Percentiles rank a stretch among this genome's conserved stretches.
These are phyloP conservation scores for Omphalotus guepiniiformis DNA, from an alignment of 768 basidiomycete species.

Conservation along the genomic window DNA sequence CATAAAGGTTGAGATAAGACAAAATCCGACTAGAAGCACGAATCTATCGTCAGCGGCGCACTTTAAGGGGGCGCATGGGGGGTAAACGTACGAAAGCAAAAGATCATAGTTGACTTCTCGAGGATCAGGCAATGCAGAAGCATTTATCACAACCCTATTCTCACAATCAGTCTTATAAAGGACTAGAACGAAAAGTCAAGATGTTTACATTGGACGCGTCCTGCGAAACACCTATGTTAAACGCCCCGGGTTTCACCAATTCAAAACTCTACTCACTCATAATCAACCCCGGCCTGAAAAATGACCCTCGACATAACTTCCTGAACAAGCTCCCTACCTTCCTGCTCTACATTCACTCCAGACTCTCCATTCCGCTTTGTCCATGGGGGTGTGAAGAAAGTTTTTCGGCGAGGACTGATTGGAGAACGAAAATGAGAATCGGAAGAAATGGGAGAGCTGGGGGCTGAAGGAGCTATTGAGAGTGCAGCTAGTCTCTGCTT, in stretches of 20 bases:
- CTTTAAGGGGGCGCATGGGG: constrained; percentile 1
- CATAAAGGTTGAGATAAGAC: constrained; percentile 76
- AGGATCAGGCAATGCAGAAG: constrained; percentile 81
- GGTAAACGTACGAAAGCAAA: constrained; percentile 57
- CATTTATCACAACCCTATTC: constrained; percentile 75
- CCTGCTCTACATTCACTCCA: constrained; percentile 17
- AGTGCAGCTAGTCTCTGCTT: constrained; percentile 68
- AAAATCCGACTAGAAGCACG: constrained; percentile 60
- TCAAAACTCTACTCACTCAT: constrained; percentile 67
- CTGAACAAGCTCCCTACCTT: constrained; percentile 45
- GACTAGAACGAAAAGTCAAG: constrained; percentile 1
- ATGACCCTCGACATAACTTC: constrained; percentile 69
- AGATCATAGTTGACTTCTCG: constrained; percentile 72
- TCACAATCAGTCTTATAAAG: neutral
- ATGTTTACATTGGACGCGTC: constrained; percentile 79
- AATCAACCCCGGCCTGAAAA: constrained; percentile 88
- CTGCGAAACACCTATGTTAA: constrained; percentile 30
- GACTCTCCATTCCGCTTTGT: constrained; percentile 27
- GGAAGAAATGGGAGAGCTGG: constrained; percentile 29
- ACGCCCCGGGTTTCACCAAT: neutral
- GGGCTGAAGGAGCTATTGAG: constrained; percentile 49
- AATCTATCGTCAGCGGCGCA: constrained; percentile 9
- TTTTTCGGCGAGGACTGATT: constrained; percentile 23
- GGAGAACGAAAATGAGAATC: constrained; percentile 6
- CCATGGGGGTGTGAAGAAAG: constrained; percentile 52